These are phyloP conservation scores for Fusarium fujikuroi DNA, from an alignment of 2,329 filamentous ascomycete species.

Conservation along the genomic window DNA sequence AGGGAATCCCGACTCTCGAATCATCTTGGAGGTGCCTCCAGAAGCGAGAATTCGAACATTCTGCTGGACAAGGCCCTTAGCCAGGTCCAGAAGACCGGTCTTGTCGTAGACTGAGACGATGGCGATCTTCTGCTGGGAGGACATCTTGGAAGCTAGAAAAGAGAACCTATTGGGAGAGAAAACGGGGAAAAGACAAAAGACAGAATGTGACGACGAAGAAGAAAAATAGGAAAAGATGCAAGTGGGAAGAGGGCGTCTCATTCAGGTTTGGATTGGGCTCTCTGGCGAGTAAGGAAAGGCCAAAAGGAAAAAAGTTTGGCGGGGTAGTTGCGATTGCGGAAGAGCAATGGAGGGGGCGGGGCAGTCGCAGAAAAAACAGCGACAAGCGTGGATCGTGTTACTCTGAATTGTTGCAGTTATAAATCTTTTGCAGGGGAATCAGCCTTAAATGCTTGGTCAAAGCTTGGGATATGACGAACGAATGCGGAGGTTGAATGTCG, in stretches of 20 bases:
- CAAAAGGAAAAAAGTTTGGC: constrained; percentile 45
- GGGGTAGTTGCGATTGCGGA: constrained; percentile 43
- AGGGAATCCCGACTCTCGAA: constrained; percentile 92
- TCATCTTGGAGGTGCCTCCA: constrained; percentile 95
- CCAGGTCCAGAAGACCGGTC: constrained; percentile 91
- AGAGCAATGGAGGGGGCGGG: constrained; percentile 37
- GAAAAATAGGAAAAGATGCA: constrained; percentile 14
- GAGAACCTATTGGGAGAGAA: constrained; percentile 12
- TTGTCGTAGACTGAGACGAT: constrained; percentile 99
- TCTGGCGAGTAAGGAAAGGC: constrained; percentile 29
- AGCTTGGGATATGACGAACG: constrained; percentile 29
- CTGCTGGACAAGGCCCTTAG: constrained; percentile 88
- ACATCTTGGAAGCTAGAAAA: constrained; percentile 47
- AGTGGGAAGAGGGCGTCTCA: constrained; percentile 30
- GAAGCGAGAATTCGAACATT: constrained; percentile 94
- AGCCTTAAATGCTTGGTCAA: constrained; percentile 27
- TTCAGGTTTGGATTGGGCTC: constrained; percentile 27
- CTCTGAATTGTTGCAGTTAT: constrained; percentile 12
- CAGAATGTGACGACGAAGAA: constrained; percentile 6
- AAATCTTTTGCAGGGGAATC: constrained; percentile 32
- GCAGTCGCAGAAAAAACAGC: constrained; percentile 28
- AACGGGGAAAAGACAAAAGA: neutral
- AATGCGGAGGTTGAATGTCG: neutral
- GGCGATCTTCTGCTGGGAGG: constrained; percentile 70
- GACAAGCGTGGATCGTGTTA: constrained; percentile 12